A percentile compares a stretch with the other conserved stretches of the same genome.
Evolutionary conservation across 192 early-diverging fungal species (phyloP).

Genomic region (Rhizoclosmatium sp.): DNA sequence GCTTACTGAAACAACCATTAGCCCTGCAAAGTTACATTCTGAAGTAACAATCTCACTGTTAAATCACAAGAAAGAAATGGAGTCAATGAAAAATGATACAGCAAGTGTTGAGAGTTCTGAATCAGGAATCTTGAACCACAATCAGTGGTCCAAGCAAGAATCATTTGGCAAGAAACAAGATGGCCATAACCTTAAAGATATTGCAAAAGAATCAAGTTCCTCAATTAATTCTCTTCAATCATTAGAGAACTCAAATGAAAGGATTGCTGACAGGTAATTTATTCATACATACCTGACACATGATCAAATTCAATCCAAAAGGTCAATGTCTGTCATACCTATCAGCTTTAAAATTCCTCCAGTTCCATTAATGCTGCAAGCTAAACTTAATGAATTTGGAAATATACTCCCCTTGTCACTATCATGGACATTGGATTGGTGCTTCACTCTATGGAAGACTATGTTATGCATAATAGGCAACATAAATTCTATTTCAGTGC

Average conservation of each 20-base stretch:
- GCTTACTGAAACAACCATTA: neutral
- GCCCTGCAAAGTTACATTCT: neutral
- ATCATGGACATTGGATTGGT: slow-evolving; percentile 18
- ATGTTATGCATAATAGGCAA: slow-evolving; percentile 80
- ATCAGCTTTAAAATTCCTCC: slow-evolving; percentile 14
- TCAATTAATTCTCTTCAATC: slow-evolving; percentile 35
- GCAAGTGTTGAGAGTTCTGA: neutral
- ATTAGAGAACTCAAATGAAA: slow-evolving; percentile 15
- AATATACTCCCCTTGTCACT: slow-evolving; percentile 48
- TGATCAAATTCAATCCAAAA: neutral
- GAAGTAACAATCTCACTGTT: neutral
- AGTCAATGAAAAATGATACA: neutral
- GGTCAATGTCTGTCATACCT: neutral
- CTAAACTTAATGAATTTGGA: slow-evolving; percentile 60
- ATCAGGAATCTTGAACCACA: neutral
- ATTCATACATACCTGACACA: neutral
- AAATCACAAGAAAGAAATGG: neutral
- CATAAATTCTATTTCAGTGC: slow-evolving; percentile 69
- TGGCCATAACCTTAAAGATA: slow-evolving; percentile 24
- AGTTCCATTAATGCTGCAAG: slow-evolving; percentile 6
- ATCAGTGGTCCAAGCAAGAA: no score
- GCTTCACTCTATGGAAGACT: slow-evolving; percentile 76
- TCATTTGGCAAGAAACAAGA: neutral
- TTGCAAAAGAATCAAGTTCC: slow-evolving; percentile 15
- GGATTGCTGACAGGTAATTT: slow-evolving; percentile 17